A percentile compares a stretch with the other conserved stretches of the same genome.
phyloP scores from a whole-genome alignment of 1,139 yeast genomes.

The Suhomyces panamericanus region DNA sequence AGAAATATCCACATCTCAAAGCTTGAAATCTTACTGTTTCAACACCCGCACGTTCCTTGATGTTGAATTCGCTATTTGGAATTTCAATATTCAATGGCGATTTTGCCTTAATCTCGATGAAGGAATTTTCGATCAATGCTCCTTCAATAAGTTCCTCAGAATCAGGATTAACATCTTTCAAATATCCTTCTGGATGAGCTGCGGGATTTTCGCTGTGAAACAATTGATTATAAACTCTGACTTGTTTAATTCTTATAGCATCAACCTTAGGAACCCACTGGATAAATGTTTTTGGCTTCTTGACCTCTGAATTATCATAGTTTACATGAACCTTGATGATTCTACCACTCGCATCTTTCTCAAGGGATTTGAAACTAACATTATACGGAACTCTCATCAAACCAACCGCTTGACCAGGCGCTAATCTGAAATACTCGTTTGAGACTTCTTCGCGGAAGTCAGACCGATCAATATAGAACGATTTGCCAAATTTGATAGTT shows the following conservation, averaged over 20 bases:
- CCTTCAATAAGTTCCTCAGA: conserved; percentile 67
- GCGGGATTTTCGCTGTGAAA: conserved; percentile 92
- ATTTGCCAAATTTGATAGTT: conserved; percentile 72
- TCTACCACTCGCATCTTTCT: conserved; percentile 62
- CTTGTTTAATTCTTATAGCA: conserved; percentile 63
- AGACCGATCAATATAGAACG: conserved; percentile 77
- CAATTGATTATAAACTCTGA: conserved; percentile 83
- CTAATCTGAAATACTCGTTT: conserved; percentile 79
- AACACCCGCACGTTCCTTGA: conserved; percentile 59
- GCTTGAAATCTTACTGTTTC: conserved; percentile 98
- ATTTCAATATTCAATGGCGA: conserved; percentile 78
- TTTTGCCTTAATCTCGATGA: conserved; percentile 61
- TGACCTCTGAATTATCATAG: conserved; percentile 65
- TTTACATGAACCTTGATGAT: conserved; percentile 73
- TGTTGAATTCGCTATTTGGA: conserved; percentile 68
- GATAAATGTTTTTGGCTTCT: conserved; percentile 85
- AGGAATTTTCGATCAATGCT: conserved; percentile 80
- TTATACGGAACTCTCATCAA: conserved; percentile 87
- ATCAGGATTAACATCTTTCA: conserved; percentile 77
- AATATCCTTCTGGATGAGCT: conserved; percentile 82
- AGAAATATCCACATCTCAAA: conserved; percentile 93
- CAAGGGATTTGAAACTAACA: conserved; percentile 69
- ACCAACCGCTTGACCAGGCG: conserved; percentile 96
- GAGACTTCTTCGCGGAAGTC: conserved; percentile 70
- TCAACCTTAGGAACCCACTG: conserved; percentile 90